Percentiles rank a stretch among this genome's conserved stretches.
phyloP scores from a whole-genome alignment of 2,329 filamentous ascomycete species.

The Botrytis hyacinthi region DNA sequence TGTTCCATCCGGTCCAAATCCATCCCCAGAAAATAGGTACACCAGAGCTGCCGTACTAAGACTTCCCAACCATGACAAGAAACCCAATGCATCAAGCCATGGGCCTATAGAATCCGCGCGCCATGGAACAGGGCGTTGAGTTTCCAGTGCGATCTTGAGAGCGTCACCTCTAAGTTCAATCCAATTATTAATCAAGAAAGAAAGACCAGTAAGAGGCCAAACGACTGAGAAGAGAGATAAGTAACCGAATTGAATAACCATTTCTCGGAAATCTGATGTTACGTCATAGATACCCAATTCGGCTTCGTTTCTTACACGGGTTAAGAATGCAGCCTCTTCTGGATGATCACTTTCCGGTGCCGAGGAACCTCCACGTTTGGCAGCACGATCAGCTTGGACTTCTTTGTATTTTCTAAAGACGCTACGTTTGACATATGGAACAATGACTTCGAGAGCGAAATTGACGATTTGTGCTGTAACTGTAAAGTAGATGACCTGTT shows the following conservation, averaged over 20 bases:
- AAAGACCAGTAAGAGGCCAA: conserved; percentile 89
- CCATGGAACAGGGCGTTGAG: conserved; percentile 85
- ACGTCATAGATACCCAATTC: conserved; percentile 85
- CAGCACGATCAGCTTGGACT: conserved; percentile 60
- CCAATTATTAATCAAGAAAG: conserved; percentile 95
- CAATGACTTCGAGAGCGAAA: conserved; percentile 77
- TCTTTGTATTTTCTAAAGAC: conserved; percentile 77
- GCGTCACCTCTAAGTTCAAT: conserved; percentile 90
- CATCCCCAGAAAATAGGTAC: conserved; percentile 77
- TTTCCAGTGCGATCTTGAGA: conserved; percentile 87
- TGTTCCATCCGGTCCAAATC: conserved; percentile 62
- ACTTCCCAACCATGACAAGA: conserved; percentile 91
- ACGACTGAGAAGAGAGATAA: conserved; percentile 87
- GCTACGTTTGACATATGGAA: conserved; percentile 80
- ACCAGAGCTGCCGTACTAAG: conserved; percentile 84
- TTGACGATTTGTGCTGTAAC: conserved; percentile 91
- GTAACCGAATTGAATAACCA: conserved; percentile 85
- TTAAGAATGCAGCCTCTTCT: conserved; percentile 78
- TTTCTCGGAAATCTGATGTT: conserved; percentile 85
- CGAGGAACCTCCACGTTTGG: conserved; percentile 48
- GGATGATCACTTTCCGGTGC: conserved; percentile 57
- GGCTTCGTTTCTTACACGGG: conserved; percentile 78
- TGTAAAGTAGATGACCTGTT: conserved; percentile 94
- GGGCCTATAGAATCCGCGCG: conserved; percentile 92
- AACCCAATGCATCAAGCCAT: conserved; percentile 80